phyloP scores from a whole-genome alignment of 2,329 filamentous ascomycete species.

The Botryotinia globosa region DNA sequence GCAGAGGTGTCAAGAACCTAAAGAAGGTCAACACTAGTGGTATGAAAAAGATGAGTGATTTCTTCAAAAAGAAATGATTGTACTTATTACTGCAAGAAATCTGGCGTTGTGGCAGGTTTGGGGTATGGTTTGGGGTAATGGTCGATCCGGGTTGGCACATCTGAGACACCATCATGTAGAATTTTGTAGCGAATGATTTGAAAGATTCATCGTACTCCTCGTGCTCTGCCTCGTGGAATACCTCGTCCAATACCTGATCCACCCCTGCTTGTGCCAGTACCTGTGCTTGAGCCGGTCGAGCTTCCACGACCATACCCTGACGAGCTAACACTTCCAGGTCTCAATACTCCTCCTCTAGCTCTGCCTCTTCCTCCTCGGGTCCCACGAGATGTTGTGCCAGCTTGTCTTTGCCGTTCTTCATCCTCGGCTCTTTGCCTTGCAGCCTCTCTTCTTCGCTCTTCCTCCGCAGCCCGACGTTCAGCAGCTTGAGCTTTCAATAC shows the following conservation, averaged over 20 bases:
- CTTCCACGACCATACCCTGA: slow-evolving; percentile 26
- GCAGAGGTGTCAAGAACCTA: slow-evolving; percentile 72
- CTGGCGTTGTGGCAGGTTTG: slow-evolving; percentile 19
- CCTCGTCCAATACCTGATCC: slow-evolving; percentile 47
- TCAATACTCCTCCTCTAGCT: slow-evolving; percentile 32
- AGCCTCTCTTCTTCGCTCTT: slow-evolving; percentile 74
- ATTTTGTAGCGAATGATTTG: slow-evolving; percentile 22
- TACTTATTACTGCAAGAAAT: not conserved
- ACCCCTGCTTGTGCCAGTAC: slow-evolving; percentile 38
- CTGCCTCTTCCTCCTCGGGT: slow-evolving; percentile 34
- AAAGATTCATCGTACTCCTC: slow-evolving; percentile 42
- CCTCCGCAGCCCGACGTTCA: slow-evolving; percentile 72
- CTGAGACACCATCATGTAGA: slow-evolving; percentile 22
- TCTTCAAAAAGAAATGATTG: slow-evolving; percentile 69
- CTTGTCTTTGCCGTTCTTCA: slow-evolving; percentile 48
- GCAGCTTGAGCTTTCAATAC: slow-evolving; percentile 70
- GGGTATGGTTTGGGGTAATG: slow-evolving; percentile 15
- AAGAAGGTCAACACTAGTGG: slow-evolving; percentile 87
- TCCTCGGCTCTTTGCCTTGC: slow-evolving; percentile 62
- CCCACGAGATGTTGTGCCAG: slow-evolving; percentile 41
- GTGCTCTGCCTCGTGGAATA: slow-evolving; percentile 55
- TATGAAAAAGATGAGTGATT: slow-evolving; percentile 96
- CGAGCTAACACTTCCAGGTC: slow-evolving; percentile 30
- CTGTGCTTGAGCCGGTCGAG: slow-evolving; percentile 1
- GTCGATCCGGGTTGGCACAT: slow-evolving; percentile 13